These are phyloP conservation scores for Dactylonectria macrodidyma DNA, from an alignment of 2,329 filamentous ascomycete species.

Conservation along the genomic window DNA sequence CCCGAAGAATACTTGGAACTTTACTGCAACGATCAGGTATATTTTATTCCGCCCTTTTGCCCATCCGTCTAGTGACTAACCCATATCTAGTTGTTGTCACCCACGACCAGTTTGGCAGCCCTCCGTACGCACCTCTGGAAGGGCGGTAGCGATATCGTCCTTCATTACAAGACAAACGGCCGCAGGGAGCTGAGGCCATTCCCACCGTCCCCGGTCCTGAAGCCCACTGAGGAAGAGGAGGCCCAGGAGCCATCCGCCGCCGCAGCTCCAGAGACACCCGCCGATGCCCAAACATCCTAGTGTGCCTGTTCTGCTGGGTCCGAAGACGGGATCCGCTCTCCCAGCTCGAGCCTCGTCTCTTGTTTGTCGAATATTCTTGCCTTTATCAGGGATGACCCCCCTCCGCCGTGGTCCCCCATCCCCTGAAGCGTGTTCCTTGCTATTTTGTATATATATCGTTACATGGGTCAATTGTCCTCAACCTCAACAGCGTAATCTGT, in stretches of 20 bases:
- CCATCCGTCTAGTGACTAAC: conserved; percentile 27
- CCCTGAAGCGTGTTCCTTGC: conserved; percentile 33
- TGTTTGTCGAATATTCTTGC: background rate
- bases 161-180: conserved; percentile 95
- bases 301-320: background rate
- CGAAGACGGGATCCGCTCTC: background rate
- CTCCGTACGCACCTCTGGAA: conserved; percentile 95
- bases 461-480: conserved; percentile 41
- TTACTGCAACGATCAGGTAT: conserved; percentile 92
- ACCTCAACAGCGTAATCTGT: conserved; percentile 35
- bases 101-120: conserved; percentile 93
- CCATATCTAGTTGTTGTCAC: conserved; percentile 72
- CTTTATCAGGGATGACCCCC: conserved; percentile 25
- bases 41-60: conserved; percentile 48
- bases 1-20: conserved; percentile 96
- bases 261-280: conserved; percentile 35
- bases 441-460: conserved; percentile 43
- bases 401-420: conserved; percentile 16
- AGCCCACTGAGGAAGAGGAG: conserved; percentile 41
- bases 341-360: background rate
- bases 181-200: conserved; percentile 73
- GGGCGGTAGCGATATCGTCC: conserved; percentile 90
- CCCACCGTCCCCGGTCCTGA: conserved; percentile 38
- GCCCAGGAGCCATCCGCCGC: conserved; percentile 33
- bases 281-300: conserved; percentile 29